Conservation (phyloP, 306 rosid species). For the Delonix regia region DNA sequence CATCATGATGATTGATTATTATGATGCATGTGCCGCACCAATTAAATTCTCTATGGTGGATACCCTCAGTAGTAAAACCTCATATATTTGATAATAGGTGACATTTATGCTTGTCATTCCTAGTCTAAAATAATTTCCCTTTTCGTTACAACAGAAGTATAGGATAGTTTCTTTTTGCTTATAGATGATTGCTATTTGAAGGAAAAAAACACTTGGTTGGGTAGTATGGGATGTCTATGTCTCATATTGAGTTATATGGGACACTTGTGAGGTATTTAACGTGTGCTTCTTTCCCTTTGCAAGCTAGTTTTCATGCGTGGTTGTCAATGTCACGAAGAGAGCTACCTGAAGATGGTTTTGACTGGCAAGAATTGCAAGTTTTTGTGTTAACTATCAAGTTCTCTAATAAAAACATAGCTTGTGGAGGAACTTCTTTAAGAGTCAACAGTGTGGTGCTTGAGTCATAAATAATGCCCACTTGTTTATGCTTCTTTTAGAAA, state of each 20-base stretch:
- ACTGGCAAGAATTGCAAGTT: too few species aligned
- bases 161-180: not conserved
- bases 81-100: not conserved
- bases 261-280: too few species aligned
- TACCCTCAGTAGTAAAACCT: not conserved
- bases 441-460: not conserved
- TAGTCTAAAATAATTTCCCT: not conserved
- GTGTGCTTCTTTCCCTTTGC: too few species aligned
- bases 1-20: conserved; percentile 28
- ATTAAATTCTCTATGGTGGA: not conserved
- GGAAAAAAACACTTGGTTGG: too few species aligned
- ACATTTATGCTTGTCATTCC: not conserved
- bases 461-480: not conserved
- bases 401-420: not conserved
- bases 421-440: not conserved
- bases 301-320: too few species aligned
- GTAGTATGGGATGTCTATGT: too few species aligned
- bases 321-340: too few species aligned
- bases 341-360: too few species aligned
- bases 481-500: not conserved
- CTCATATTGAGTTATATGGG: too few species aligned
- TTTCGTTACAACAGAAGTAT: not conserved
- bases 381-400: not conserved
- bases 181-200: conserved; percentile 3
- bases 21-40: conserved; percentile 3